Conservation (phyloP, 2,329 filamentous ascomycete species). For the Fusarium multiceps region DNA sequence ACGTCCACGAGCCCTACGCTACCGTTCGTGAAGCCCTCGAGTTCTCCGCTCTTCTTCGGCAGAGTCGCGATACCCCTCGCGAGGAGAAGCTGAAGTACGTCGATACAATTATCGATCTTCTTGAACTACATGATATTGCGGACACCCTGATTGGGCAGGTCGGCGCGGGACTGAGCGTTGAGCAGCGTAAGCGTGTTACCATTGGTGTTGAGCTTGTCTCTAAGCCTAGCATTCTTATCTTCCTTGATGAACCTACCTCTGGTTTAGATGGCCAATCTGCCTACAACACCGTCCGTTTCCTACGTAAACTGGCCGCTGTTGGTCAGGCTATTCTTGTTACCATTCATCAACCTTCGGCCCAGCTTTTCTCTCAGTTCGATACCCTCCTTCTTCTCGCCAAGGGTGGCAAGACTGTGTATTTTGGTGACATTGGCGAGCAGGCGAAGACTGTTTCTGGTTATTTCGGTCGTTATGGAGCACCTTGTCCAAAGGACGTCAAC, state of each 20-base stretch:
- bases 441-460: constrained; percentile 67
- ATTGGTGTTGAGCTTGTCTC: constrained; percentile 72
- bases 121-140: constrained; percentile 61
- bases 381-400: constrained; percentile 71
- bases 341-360: constrained; percentile 76
- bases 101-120: constrained; percentile 77
- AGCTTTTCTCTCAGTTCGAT: constrained; percentile 75
- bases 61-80: constrained; percentile 70
- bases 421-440: constrained; percentile 71
- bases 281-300: constrained; percentile 72
- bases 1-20: constrained; percentile 77
- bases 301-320: constrained; percentile 72
- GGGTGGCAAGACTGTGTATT: constrained; percentile 74
- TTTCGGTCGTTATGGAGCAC: constrained; percentile 74
- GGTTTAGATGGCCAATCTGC: constrained; percentile 77
- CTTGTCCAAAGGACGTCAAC: constrained; percentile 71
- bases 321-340: constrained; percentile 77
- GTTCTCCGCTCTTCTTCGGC: constrained; percentile 79
- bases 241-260: constrained; percentile 72
- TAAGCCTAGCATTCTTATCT: constrained; percentile 69
- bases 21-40: constrained; percentile 82
- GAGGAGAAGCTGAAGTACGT: constrained; percentile 81
- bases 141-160: constrained; percentile 60
- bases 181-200: constrained; percentile 66
- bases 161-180: constrained; percentile 65